These are phyloP conservation scores for Grifola frondosa DNA, from an alignment of 1,284 basidiomycete species.

Conservation along the genomic window DNA sequence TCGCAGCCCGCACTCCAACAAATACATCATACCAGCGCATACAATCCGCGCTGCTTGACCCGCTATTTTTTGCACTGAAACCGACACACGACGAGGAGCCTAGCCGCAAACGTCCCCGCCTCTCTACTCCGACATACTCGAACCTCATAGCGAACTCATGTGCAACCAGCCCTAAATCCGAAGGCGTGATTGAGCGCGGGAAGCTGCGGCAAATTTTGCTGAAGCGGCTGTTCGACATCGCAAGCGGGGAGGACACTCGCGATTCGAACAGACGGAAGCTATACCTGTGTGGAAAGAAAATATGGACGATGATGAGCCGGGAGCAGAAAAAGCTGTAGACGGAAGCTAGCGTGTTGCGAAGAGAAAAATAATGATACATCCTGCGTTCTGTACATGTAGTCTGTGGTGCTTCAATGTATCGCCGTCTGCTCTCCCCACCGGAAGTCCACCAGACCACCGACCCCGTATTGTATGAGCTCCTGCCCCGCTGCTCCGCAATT, in stretches of 20 bases:
- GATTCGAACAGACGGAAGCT: conserved; percentile 81
- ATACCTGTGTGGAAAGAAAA: conserved; percentile 77
- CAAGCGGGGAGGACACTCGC: conserved; percentile 70
- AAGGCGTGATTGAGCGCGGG: conserved; percentile 36
- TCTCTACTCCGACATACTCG: conserved; percentile 37
- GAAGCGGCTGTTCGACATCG: conserved; percentile 70
- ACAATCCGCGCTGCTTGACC: conserved; percentile 62
- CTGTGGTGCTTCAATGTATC: too few relatives aligned
- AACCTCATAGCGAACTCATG: conserved; percentile 52
- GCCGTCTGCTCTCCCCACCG: too few relatives aligned
- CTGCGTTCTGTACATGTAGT: conserved; percentile 19
- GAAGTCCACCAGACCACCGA: too few relatives aligned
- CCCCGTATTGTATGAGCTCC: neutral
- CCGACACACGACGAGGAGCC: conserved; percentile 35
- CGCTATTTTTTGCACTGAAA: conserved; percentile 54
- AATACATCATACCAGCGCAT: conserved; percentile 69
- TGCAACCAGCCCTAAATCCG: conserved; percentile 37
- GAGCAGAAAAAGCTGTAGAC: conserved; percentile 20
- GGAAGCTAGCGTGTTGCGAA: conserved; percentile 17
- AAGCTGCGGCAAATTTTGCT: conserved; percentile 61
- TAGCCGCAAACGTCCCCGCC: conserved; percentile 40
- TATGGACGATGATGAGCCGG: conserved; percentile 48
- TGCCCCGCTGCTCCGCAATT: conserved; percentile 4
- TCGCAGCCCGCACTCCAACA: conserved; percentile 65
- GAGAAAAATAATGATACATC: conserved; percentile 13